These are phyloP conservation scores for Syzygium malaccense DNA, from an alignment of 441 rosid genomes.

Conservation along the genomic window DNA sequence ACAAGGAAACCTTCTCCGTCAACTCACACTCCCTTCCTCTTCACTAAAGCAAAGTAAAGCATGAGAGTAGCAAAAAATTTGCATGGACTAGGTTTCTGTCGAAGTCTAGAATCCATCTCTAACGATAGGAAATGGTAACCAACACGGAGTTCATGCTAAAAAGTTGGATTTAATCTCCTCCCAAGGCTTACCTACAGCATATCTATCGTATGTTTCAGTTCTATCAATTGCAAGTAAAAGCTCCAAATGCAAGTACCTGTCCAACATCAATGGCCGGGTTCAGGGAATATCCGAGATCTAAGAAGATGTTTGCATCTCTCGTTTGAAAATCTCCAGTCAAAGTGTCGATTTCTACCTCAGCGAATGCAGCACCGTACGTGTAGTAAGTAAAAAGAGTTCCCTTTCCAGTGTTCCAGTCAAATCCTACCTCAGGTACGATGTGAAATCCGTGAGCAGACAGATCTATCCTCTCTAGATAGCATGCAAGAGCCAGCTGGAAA, in stretches of 20 bases:
- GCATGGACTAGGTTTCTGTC: background rate
- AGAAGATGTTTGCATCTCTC: constrained; percentile 52
- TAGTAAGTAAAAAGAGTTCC: constrained; percentile 70
- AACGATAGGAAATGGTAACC: background rate
- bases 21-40: background rate
- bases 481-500: constrained; percentile 62
- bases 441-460: constrained; percentile 91
- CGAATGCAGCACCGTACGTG: constrained; percentile 87
- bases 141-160: background rate
- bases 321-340: constrained; percentile 94
- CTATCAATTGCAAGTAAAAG: background rate
- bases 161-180: background rate
- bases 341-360: constrained; percentile 93
- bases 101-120: background rate
- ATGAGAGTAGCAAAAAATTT: background rate
- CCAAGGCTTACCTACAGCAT: background rate
- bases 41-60: background rate
- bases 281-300: constrained; percentile 89
- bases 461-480: constrained; percentile 69
- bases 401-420: constrained; percentile 78
- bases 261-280: constrained; percentile 92
- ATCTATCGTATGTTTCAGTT: background rate
- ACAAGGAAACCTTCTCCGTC: too few species aligned
- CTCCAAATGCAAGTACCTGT: constrained; percentile 38
- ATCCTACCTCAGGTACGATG: constrained; percentile 71